Evolutionary conservation across 73 alveolate species (phyloP), one percentile per base, ranked within the genome.

Genomic region (Blepharisma stoltei): DNA sequence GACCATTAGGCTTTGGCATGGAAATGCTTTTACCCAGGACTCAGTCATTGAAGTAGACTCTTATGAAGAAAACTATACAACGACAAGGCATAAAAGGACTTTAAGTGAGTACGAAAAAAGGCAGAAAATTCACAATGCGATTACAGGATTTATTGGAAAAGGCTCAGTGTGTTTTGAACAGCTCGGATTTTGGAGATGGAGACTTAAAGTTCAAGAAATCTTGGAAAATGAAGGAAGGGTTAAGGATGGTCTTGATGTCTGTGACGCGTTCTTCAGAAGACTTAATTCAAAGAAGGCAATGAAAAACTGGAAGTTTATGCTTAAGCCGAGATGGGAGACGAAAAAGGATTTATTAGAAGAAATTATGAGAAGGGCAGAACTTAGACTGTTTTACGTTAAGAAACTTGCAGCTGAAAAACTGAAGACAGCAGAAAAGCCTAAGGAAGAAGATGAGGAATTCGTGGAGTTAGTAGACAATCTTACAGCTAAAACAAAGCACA

Each of bases 131-230:
- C 23, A 14, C 14, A 60, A 25, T 8, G 23, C 23, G 2, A 60
- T 60, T 38, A 60, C 14, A 60, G 73, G 46, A 14, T 14, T 60
- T 9, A 60, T 60, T 18, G n/a, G 14, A 9, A 60, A 60, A 60
- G 73, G 46, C 23, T n/a, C 73, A 9, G 46, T 38, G 46, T 14
- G 14, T 2, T 14, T 60, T 25, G 73, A 60, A 60, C 73, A 60
- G 46, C 14, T 25, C 45, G 73, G 46, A 8, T 60, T 60, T 25
- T 60, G 73, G 73, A 60, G 73, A 38, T 60, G 73, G 73, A 60
- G 23, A 38, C 23, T 60, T 25, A 60, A n/a, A 25, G 23, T 60
- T n/a, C 73, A 60, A 60, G 73, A 14, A 14, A 38, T 38, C 23
- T 14, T 8, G 46, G 73, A 60, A 18, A 0, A 25, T 8, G 73